Evolutionary conservation across 345 rosid species (phyloP), one percentile per base, ranked within the genome.

Genomic region (Citrus glauca): DNA sequence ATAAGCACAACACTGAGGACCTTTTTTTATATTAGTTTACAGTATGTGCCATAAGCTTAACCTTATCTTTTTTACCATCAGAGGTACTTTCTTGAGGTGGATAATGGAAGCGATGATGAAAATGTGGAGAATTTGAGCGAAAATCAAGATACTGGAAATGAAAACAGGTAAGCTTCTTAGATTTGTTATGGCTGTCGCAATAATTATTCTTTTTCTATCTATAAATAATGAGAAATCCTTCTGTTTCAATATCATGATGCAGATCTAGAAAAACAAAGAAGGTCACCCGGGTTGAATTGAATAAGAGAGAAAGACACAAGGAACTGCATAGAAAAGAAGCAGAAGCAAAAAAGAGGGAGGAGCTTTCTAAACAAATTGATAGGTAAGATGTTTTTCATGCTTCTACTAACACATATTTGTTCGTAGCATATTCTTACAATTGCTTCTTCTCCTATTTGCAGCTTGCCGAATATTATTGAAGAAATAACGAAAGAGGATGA

Each of bases 401-500:
- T 59, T 19, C 30, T 66, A 19, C 45, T 16, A 4, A 30, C 69
- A 3, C 60, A 37, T 78, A 16, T 60, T 65, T 38, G 14, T 67
- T 10, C 62, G n/a, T 38, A 45, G 42, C 33, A 16, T 27, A 14
- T 78, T 61, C 80, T 80, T 72, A 82, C 63, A 38, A 9, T 55
- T 72, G 20, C 68, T 79, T 78, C 19, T 24, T 76, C 60, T 61
- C 50, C 48, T 72, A 6, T n/a, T 8, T 76, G 74, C 85, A 95
- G 96, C 80, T 78, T 95, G 84, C 84, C 93, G 8, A 84, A 88
- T 69, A 94, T 96, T 71, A 80, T 94, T 63, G 73, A 89, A 80
- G 95, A 96, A 88, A 94, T 96, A 85, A 88, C 90, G 4, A 87
- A 81, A 82, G 99, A 96, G 72, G 97, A 94, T 56, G 91, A 89